Evolutionary conservation across 352 stramenopile species (phyloP), one percentile per base, ranked within the genome.

Genomic region (Peronospora farinosa): DNA sequence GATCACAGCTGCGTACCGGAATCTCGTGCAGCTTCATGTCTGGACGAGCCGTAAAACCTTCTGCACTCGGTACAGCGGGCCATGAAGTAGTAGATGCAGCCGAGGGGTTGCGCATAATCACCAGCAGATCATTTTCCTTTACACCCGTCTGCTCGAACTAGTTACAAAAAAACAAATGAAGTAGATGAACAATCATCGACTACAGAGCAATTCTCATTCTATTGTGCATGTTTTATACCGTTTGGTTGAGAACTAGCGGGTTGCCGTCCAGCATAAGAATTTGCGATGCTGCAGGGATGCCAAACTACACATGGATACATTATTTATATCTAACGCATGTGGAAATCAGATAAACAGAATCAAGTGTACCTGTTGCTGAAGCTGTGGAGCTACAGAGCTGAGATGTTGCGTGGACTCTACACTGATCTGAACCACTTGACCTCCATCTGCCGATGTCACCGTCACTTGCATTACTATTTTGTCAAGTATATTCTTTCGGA

Each of bases 11-110:
- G 35, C 60, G 19, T 69, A 91, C 80, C 40, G 83, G 80, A 52
- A 94, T 91, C 23, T 94, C 83, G 39, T 77, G 60, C 11, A 92
- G 31, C 16, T 75, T 78, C 83, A 94, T 93, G 38, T 76, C 75
- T 7, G 76, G 31, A 11, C 67, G 80, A 44, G 74, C 76, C 32
- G 47, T 54, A 17, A 78, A 79, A 8, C 48, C 49, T 3, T 60
- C 23, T 8, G 56, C 19, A 39, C 8, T 60, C 1, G 52, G 33
- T 16, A 60, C 35, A 53, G 48, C 42, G 41, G 57, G 19, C 7
- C 47, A 47, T 23, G 30, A n/a, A 42, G 59, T 19, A 6, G 57
- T 30, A 15, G 60, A 30, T 12, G 54, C 35, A 31, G 57, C 32
- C 40, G 62, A 69, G 2, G 74, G 46, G 21, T 72, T 77, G 25